These are phyloP conservation scores for Fusarium sp. DNA, from an alignment of 2,329 filamentous ascomycete species.

Conservation along the genomic window DNA sequence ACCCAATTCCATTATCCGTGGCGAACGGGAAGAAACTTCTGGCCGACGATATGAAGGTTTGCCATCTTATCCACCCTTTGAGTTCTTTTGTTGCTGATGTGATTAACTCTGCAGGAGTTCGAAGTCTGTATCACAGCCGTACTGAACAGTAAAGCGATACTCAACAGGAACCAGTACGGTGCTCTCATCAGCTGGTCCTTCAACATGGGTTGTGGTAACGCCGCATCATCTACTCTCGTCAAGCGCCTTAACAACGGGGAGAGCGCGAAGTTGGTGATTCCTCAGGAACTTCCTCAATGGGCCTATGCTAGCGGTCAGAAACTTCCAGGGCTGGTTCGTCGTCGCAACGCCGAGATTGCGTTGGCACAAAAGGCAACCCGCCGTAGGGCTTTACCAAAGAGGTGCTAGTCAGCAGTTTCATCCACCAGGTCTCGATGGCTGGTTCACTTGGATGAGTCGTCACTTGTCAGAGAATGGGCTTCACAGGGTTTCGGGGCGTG, in stretches of 20 bases:
- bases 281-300: slow-evolving; percentile 64
- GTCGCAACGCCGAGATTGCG: slow-evolving; percentile 61
- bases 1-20: slow-evolving; percentile 61
- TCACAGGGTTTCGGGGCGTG: too few species aligned
- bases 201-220: slow-evolving; percentile 64
- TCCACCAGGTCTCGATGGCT: too few species aligned
- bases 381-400: slow-evolving; percentile 28
- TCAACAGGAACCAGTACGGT: slow-evolving; percentile 66
- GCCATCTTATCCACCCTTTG: accelerated
- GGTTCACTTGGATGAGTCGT: too few species aligned
- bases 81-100: neutral
- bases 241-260: slow-evolving; percentile 38
- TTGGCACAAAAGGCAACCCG: slow-evolving; percentile 47
- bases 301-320: slow-evolving; percentile 58
- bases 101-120: neutral
- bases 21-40: slow-evolving; percentile 59
- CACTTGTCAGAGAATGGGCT: too few species aligned
- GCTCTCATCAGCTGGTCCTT: slow-evolving; percentile 67
- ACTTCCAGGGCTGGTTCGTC: slow-evolving; percentile 58
- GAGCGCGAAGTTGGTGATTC: slow-evolving; percentile 55
- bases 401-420: slow-evolving; percentile 1
- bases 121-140: slow-evolving; percentile 21
- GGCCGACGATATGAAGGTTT: slow-evolving; percentile 31
- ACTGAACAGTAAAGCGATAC: slow-evolving; percentile 16
- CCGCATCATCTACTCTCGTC: slow-evolving; percentile 56